Evolutionary conservation across 495 filamentous ascomycete species (phyloP).

Genomic region (Cercophora scortea): DNA sequence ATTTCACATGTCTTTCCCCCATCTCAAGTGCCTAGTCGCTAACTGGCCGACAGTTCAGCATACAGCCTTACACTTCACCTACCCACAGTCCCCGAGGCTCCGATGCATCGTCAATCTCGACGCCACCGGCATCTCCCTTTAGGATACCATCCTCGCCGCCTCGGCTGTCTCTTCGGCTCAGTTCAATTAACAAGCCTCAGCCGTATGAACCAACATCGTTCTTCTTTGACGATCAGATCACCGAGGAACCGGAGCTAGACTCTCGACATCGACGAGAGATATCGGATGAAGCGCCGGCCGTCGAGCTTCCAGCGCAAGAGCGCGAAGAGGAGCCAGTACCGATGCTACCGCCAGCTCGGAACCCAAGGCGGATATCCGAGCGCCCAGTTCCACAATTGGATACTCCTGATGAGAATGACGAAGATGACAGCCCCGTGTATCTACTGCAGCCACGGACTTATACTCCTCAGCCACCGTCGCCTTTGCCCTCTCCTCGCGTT

Average conservation of each 20-base stretch:
- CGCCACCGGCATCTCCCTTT: slow-evolving; percentile 17
- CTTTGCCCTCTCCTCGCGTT: slow-evolving; percentile 36
- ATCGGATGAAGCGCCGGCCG: not conserved
- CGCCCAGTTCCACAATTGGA: slow-evolving; percentile 9
- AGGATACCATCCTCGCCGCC: slow-evolving; percentile 21
- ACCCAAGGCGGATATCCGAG: slow-evolving; percentile 22
- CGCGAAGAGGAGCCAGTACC: not conserved
- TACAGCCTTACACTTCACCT: slow-evolving; percentile 15
- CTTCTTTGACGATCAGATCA: not conserved
- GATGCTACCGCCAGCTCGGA: slow-evolving; percentile 15
- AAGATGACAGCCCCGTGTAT: slow-evolving; percentile 1
- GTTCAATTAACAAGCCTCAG: slow-evolving; percentile 12
- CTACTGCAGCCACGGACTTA: slow-evolving; percentile 15
- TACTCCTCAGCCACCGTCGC: slow-evolving; percentile 41
- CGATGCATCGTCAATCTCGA: slow-evolving; percentile 17
- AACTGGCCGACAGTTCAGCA: slow-evolving; percentile 10
- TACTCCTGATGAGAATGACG: slow-evolving; percentile 7
- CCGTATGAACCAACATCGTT: not conserved
- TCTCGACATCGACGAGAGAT: not conserved
- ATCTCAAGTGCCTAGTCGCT: not conserved
- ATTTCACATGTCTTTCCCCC: not conserved
- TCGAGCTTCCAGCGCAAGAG: not conserved
- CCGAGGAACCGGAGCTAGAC: not conserved
- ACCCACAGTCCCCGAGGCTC: slow-evolving; percentile 19
- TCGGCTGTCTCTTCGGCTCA: slow-evolving; percentile 23